Evolutionary conservation across 2,329 filamentous ascomycete species (phyloP), one percentile per base, ranked within the genome.

Genomic region (Thelonectria blattea): DNA sequence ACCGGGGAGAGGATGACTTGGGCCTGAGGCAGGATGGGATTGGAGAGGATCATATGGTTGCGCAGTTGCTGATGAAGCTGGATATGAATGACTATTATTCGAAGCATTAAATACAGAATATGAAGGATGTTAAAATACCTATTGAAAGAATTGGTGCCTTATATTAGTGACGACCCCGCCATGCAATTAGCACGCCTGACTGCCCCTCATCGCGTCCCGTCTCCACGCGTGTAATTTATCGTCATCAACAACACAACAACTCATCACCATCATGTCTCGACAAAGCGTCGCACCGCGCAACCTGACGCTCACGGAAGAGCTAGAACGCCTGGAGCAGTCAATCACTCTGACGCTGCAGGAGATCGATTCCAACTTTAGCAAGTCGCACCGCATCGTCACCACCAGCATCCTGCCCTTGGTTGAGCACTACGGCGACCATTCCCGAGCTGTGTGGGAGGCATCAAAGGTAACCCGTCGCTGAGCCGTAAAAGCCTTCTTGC

Each of bases 341-440:
- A 98, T 99, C 69, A 99, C 95, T 0, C 83, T 98, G 42, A 98
- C 94, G 0, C 82, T 99, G 20, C 95, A 98, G 88, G 95, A 99
- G 81, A 99, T 99, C 79, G 95, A 99, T 75, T 91, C 92, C 77
- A 99, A 99, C 79, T 99, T 99, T 76, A 97, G 92, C 79, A 92
- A 92, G 73, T 93, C 95, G 30, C 95, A 99, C 76, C 89, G 93
- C 64, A 98, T 99, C 61, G 94, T 99, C 41, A 98, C 95, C 1
- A 90, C 91, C 1, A 96, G 89, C 73, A 97, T 99, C 56, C 79
- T 99, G 3, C 95, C 95, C 1, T 85, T 97, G 1, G 93, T 99
- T 18, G 94, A 98, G 74, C 90, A 96, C 73, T 99, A 99, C 78
- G 92, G 92, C 47, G 92, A 96, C 67, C 91, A 98, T 73, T 98